Evolutionary conservation across 768 basidiomycete genomes (phyloP).

Genomic region (Termitomyces titanicus): DNA sequence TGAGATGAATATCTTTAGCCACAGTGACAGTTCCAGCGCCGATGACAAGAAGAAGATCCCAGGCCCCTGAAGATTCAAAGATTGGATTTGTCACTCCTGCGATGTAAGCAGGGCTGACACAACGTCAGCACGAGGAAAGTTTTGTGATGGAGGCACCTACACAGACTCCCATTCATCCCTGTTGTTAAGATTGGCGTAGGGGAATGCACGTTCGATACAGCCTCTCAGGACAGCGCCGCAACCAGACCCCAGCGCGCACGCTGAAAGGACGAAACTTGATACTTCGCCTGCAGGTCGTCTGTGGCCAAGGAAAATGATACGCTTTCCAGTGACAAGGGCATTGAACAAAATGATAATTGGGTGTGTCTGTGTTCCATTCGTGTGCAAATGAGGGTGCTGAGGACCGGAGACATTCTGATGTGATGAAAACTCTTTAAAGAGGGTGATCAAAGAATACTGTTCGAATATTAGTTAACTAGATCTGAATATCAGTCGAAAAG

Average conservation of each 20-base stretch:
- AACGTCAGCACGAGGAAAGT: not conserved
- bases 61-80: conserved; percentile 80
- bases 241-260: conserved; percentile 90
- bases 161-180: conserved; percentile 87
- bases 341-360: conserved; percentile 96
- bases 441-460: conserved; percentile 89
- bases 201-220: conserved; percentile 89
- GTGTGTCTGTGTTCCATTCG: conserved; percentile 85
- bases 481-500: not conserved
- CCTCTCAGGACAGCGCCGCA: conserved; percentile 82
- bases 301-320: conserved; percentile 94
- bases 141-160: conserved; percentile 43
- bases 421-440: conserved; percentile 77
- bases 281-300: conserved; percentile 87
- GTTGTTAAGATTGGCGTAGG: conserved; percentile 88
- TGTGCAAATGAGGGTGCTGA: conserved; percentile 89
- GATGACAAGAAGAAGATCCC: conserved; percentile 95
- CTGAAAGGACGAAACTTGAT: conserved; percentile 87
- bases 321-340: conserved; percentile 90
- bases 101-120: conserved; percentile 79
- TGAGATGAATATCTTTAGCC: conserved; percentile 74
- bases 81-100: conserved; percentile 98
- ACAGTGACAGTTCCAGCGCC: conserved; percentile 84
- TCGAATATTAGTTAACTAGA: not conserved
- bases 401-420: conserved; percentile 64